Conservation (phyloP, 495 filamentous ascomycete genomes). For the Neurospora tetraspora region DNA sequence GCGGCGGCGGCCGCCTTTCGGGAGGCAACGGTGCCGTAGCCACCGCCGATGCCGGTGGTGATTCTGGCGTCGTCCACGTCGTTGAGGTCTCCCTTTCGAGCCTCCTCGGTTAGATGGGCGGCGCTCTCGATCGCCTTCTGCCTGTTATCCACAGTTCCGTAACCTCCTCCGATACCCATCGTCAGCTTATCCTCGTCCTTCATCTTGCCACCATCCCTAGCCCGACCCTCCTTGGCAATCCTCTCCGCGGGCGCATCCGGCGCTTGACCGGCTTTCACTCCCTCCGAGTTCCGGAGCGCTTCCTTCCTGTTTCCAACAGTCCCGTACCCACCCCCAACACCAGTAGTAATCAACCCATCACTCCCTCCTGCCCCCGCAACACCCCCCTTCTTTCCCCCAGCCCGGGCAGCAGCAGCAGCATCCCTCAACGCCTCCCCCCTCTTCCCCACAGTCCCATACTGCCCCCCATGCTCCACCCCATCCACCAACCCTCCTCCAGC, state of each 20-base stretch:
- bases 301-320: background rate
- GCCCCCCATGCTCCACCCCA: background rate
- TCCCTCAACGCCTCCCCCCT: background rate
- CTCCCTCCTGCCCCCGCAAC: background rate
- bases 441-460: background rate
- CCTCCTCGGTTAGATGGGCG: too few species aligned
- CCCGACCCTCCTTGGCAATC: background rate
- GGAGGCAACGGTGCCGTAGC: background rate
- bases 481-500: slow-evolving; percentile 30
- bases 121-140: too few species aligned
- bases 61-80: background rate
- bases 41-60: background rate
- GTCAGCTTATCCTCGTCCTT: too few species aligned
- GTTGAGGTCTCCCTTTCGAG: background rate
- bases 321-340: background rate
- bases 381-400: background rate
- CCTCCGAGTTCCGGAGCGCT: background rate
- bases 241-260: background rate
- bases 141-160: too few species aligned
- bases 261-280: background rate
- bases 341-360: background rate
- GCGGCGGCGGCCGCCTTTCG: background rate
- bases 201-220: too few species aligned
- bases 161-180: too few species aligned
- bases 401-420: background rate